Conservation (phyloP, 805 yeast genomes). For the Wickerhamomyces strasburgensis region DNA sequence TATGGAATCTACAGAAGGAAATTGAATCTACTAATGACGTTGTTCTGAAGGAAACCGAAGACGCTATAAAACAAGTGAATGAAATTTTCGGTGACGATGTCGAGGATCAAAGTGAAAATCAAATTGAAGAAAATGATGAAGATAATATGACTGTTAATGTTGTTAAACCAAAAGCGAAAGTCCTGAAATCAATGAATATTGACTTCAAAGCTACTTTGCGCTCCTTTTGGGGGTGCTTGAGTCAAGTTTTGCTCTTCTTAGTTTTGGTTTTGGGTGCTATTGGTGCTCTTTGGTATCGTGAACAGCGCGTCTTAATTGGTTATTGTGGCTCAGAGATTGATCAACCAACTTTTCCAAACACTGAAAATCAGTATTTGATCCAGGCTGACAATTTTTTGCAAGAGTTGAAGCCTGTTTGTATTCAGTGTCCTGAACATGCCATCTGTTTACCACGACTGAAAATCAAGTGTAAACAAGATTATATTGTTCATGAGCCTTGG, state of each 20-base stretch:
- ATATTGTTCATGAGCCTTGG: conserved; percentile 46
- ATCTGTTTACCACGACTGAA: conserved; percentile 58
- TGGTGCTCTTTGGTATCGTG: conserved; percentile 56
- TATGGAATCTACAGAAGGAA: conserved; percentile 21
- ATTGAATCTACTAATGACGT: conserved; percentile 19
- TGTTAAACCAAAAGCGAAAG: neutral
- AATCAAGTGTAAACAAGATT: conserved; percentile 70
- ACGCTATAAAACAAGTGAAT: conserved; percentile 23
- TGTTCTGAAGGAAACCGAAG: conserved; percentile 25
- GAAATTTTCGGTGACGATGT: conserved; percentile 14
- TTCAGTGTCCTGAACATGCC: conserved; percentile 78
- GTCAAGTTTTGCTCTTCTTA: conserved; percentile 30
- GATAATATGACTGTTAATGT: conserved; percentile 5
- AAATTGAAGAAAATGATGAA: conserved; percentile 11
- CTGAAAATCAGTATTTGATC: conserved; percentile 28
- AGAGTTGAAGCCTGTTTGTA: conserved; percentile 54
- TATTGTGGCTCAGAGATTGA: conserved; percentile 66
- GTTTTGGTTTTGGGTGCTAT: conserved; percentile 33
- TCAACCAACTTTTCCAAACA: conserved; percentile 34
- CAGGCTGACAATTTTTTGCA: conserved; percentile 42
- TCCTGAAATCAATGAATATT: neutral
- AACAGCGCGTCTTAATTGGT: conserved; percentile 58
- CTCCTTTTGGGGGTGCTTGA: conserved; percentile 11
- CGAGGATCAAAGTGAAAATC: conserved; percentile 5
- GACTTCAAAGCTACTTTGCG: neutral